Evolutionary conservation across 2,329 filamentous ascomycete species (phyloP), one percentile per base, ranked within the genome.

Genomic region (Plectosphaerella cucumerina): DNA sequence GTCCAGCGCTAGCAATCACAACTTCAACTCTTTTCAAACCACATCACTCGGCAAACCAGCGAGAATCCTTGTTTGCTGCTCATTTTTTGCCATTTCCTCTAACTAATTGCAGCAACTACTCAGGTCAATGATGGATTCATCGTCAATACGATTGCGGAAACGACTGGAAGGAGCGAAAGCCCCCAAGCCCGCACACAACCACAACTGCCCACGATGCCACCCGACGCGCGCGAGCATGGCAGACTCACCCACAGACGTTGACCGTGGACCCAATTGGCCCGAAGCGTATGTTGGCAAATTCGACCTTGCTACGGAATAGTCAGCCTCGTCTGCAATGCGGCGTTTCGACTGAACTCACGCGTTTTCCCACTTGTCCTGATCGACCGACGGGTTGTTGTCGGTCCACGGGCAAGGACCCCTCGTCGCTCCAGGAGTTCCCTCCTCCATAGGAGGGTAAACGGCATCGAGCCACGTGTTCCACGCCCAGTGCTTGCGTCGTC

Each of bases 221-320:
- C n/a, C n/a, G n/a, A n/a, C n/a, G n/a, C n/a, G n/a, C n/a, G n/a
- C n/a, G n/a, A n/a, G n/a, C n/a, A n/a, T n/a, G n/a, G n/a, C n/a
- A n/a, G n/a, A n/a, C n/a, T n/a, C n/a, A n/a, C n/a, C n/a, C n/a
- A 37, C 5, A 50, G 1, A 44, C 5, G 15, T 47, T 8, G 18
- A 49, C 18, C 44, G 75, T 78, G 10, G 71, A 71, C 52, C 70
- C 70, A 50, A 77, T 68, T 18, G 72, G 68, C 8, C 74, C 74
- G 52, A 71, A 67, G 59, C 70, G 74, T 62, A 78, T 76, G 63
- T 77, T 76, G 42, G 73, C 75, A 63, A 67, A 79, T 17, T 63
- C 61, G 33, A 78, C 74, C 51, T 65, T 65, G 37, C 73, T 64
- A 17, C 31, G 15, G 1, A 9, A 17, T 14, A 6, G 37, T 49